Base-by-base conservation (phyloP, 495 filamentous ascomycete species). In the Penicillium paradoxum region DNA sequence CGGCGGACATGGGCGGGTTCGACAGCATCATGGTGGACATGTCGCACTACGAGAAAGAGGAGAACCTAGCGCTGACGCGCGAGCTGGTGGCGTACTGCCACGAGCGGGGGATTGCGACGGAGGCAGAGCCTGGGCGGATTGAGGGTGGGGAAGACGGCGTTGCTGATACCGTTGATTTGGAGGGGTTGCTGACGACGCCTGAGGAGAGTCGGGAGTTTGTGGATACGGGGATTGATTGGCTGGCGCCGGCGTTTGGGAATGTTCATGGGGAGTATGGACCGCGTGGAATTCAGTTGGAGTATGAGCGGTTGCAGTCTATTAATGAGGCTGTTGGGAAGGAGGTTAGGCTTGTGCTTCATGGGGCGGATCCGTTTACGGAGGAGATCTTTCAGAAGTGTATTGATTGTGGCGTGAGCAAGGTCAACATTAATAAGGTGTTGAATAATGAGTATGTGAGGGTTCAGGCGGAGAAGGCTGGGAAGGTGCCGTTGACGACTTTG, bases 91-190 rank as follows among this genome's bases (percentile, higher is more conserved):
- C 61, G 21, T 89, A 89, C 61, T 91, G 87, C 64, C 83, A 90
- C 56, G 84, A 73, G 64, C 73, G 85, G 33, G 87, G 86, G 8
- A 91, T 92, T 51, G 84, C 84, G 7, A 83, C 84, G 6, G 88
- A 92, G 62, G 89, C 88, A 2, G 88, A 92, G 65, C 89, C 87
- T 0, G 89, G 88, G 0, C 73, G 89, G 6, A 92, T 95, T 55
- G 86, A 89, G 64, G 89, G 89, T 37, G 88, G 88, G 5, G 89
- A 95, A 70, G 89, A 95, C 58, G 89, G 89, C 0, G 82, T 95
- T 19, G 77, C 80, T 3, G 87, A 91, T 64, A 90, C 87, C 30
- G 83, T 70, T 1, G 88, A 89, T 57, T 65, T 91, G 19, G 86
- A 88, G 64, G 87, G 79, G 0, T 51, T 91, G 44, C 61, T 91